Conservation (phyloP, 208 protist species). For the Acanthamoeba healyi region DNA sequence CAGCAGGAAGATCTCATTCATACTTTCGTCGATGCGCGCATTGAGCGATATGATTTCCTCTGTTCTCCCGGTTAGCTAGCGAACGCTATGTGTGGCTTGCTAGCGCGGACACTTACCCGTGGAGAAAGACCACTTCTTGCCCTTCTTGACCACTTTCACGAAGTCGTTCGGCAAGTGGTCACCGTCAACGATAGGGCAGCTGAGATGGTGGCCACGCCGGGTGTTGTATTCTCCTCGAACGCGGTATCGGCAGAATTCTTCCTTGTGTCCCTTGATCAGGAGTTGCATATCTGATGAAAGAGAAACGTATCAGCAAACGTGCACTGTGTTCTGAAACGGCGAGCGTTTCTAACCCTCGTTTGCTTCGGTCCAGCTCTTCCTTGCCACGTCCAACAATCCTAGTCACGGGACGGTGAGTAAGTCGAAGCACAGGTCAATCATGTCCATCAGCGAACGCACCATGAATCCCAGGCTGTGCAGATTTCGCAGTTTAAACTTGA, state of each 20-base stretch:
- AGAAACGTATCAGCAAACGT: neutral
- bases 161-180: neutral
- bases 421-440: neutral
- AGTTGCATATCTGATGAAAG: constrained; percentile 61
- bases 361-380: constrained; percentile 72
- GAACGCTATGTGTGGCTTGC: neutral
- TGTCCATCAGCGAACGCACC: neutral
- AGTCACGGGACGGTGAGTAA: neutral
- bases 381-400: constrained; percentile 67
- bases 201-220: constrained; percentile 48
- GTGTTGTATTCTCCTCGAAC: constrained; percentile 52
- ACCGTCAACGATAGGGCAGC: neutral
- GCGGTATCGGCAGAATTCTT: neutral
- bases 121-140: constrained; percentile 56
- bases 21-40: constrained; percentile 86
- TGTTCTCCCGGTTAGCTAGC: neutral
- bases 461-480: constrained; percentile 74
- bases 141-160: constrained; percentile 34
- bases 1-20: constrained; percentile 89
- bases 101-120: neutral
- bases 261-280: constrained; percentile 23
- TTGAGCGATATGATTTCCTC: constrained; percentile 90
- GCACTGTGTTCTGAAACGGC: neutral
- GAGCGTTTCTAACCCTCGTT: constrained; percentile 16
- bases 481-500: no score